phyloP scores from a whole-genome alignment of 306 rosid species.

The Leucaena leucocephala region DNA sequence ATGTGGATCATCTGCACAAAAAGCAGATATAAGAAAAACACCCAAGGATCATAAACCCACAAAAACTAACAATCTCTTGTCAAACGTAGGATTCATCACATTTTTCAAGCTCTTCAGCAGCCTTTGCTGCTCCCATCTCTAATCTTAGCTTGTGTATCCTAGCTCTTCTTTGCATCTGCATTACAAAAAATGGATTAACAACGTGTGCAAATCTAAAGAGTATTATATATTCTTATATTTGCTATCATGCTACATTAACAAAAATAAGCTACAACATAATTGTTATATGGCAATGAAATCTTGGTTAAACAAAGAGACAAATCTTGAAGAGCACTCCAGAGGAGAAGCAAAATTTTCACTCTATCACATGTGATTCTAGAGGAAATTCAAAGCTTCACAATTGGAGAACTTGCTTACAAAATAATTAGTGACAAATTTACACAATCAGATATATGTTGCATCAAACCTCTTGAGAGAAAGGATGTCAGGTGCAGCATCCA shows the following conservation, averaged over 20 bases:
- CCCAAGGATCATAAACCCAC: conserved; percentile 20
- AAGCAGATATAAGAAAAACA: conserved; percentile 33
- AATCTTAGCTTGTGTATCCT: conserved; percentile 80
- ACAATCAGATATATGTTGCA: background rate
- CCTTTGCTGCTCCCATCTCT: conserved; percentile 92
- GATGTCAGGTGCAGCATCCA: conserved; percentile 10
- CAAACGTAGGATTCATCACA: conserved; percentile 51
- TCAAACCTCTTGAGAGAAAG: background rate
- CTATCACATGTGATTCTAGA: background rate
- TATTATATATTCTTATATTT: background rate
- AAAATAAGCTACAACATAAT: background rate
- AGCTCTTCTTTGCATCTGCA: conserved; percentile 76
- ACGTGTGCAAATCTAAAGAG: background rate
- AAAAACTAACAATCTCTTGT: background rate
- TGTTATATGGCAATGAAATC: conserved; percentile 13
- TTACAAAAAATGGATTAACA: conserved; percentile 37
- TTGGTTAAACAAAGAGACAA: conserved; percentile 6
- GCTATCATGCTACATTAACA: background rate
- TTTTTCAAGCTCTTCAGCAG: conserved; percentile 90
- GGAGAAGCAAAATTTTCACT: background rate
- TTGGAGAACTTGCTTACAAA: background rate
- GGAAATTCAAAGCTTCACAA: background rate
- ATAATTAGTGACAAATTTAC: background rate
- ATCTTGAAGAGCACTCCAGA: background rate
- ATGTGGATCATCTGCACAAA: conserved; percentile 73